phyloP scores from a whole-genome alignment of 345 rosid species.

The Moricandia moricandioides region DNA sequence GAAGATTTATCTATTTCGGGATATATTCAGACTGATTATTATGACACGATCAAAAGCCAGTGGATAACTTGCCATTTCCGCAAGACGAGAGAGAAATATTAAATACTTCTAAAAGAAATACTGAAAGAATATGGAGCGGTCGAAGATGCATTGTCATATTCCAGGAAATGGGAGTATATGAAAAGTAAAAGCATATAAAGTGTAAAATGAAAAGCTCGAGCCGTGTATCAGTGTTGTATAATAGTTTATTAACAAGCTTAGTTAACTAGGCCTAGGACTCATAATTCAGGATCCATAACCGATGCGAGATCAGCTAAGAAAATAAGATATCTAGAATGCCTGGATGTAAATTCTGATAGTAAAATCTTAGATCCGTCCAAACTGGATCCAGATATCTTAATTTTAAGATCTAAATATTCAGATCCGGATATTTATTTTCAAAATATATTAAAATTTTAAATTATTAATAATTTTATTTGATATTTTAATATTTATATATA shows the following conservation, averaged over 20 bases:
- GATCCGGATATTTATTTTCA: too few relatives aligned
- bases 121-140: background rate
- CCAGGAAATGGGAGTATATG: background rate
- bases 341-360: too few relatives aligned
- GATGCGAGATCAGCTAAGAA: too few relatives aligned
- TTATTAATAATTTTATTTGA: too few relatives aligned
- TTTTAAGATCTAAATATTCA: too few relatives aligned
- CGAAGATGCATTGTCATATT: constrained; percentile 8
- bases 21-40: constrained; percentile 13
- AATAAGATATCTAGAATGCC: too few relatives aligned
- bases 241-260: background rate
- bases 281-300: too few relatives aligned
- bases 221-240: background rate
- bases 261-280: too few relatives aligned
- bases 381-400: too few relatives aligned
- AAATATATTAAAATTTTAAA: too few relatives aligned
- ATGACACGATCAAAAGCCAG: constrained; percentile 22
- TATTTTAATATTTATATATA: too few relatives aligned
- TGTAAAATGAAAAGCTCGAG: constrained; percentile 9
- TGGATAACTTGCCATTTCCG: constrained; percentile 23
- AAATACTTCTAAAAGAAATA: background rate
- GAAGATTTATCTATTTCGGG: constrained; percentile 4
- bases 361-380: too few relatives aligned
- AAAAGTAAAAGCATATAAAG: constrained; percentile 1
- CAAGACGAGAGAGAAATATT: background rate